Percentiles rank a stretch among this genome's conserved stretches.
phyloP scores from a whole-genome alignment of 805 yeast genomes.

The Myxozyma kluyveri region DNA sequence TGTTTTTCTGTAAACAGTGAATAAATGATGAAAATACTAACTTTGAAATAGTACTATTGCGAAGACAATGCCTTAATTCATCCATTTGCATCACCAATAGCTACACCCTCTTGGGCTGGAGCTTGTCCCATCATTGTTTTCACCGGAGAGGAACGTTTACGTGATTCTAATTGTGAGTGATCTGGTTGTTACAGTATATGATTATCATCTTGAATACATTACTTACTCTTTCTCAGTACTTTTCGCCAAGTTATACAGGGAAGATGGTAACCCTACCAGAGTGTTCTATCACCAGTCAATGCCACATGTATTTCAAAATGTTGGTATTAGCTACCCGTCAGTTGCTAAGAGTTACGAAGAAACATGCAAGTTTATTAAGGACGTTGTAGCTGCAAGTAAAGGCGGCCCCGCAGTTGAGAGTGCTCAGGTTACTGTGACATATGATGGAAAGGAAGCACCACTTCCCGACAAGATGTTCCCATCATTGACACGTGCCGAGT shows the following conservation, averaged over 20 bases:
- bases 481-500: constrained; percentile 4
- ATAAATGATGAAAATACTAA: background rate
- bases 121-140: constrained; percentile 18
- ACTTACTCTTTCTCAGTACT: constrained; percentile 2
- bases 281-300: constrained; percentile 20
- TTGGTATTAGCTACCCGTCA: constrained; percentile 17
- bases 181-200: background rate
- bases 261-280: constrained; percentile 15
- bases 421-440: constrained; percentile 1
- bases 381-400: constrained; percentile 6
- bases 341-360: constrained; percentile 13
- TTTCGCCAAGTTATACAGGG: constrained; percentile 18
- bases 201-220: background rate
- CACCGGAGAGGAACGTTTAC: constrained; percentile 22
- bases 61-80: constrained; percentile 26
- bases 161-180: constrained; percentile 18
- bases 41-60: constrained; percentile 14
- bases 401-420: constrained; percentile 5
- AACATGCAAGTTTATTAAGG: constrained; percentile 11
- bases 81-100: constrained; percentile 26
- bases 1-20: background rate
- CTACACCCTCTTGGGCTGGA: constrained; percentile 21
- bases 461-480: constrained; percentile 8
- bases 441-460: constrained; percentile 13
- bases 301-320: constrained; percentile 26